These are phyloP conservation scores for Simplicillium aogashimaense DNA, from an alignment of 2,329 filamentous ascomycete species.

Conservation along the genomic window DNA sequence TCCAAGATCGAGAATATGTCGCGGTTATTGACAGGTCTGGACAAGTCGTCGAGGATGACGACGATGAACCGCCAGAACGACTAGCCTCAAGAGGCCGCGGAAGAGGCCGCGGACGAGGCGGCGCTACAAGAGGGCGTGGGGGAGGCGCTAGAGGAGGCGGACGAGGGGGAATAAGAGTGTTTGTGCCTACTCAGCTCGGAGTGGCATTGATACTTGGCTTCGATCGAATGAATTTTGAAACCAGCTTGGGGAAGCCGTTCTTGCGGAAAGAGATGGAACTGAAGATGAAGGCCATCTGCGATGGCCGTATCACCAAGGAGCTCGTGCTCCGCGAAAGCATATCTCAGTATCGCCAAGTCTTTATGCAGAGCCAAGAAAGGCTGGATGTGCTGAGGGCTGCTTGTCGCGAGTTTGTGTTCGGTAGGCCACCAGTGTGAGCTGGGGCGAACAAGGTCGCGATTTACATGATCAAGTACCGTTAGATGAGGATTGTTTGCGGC, in stretches of 20 bases:
- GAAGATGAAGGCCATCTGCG: conserved; percentile 94
- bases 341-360: conserved; percentile 78
- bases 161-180: conserved; percentile 57
- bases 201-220: conserved; percentile 91
- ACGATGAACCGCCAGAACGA: conserved; percentile 25
- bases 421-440: conserved; percentile 3
- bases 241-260: conserved; percentile 90
- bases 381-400: conserved; percentile 54
- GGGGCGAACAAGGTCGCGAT: neutral
- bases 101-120: conserved; percentile 30
- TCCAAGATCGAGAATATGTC: conserved; percentile 83
- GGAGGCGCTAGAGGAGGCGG: conserved; percentile 32
- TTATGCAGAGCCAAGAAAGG: conserved; percentile 69
- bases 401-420: conserved; percentile 28
- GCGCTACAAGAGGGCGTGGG: conserved; percentile 22
- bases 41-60: conserved; percentile 23
- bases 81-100: conserved; percentile 27
- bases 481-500: no score
- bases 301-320: conserved; percentile 65
- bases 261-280: conserved; percentile 95
- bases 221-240: conserved; percentile 86
- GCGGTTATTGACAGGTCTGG: conserved; percentile 44
- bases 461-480: neutral
- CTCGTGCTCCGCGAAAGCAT: conserved; percentile 76
- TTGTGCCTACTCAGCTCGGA: conserved; percentile 85